Evolutionary conservation across 371 early-diverging fungal genomes (phyloP), one percentile per base, ranked within the genome.

Genomic region (Coemansia sp.): DNA sequence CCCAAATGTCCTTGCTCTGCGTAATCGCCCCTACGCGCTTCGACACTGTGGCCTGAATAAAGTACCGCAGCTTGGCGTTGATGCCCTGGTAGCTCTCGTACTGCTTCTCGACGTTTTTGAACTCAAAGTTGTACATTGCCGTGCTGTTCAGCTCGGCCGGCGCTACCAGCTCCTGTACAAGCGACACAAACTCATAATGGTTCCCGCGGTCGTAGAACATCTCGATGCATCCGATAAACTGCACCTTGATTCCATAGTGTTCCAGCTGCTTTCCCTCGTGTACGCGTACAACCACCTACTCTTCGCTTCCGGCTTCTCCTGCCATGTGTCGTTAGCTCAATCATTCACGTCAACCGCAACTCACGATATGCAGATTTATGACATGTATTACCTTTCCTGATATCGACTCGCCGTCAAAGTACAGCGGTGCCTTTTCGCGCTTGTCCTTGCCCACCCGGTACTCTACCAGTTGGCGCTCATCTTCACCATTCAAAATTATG

Each of bases 231-330:
- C 97, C 97, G n/a, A 97, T 88, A 73, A 97, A 95, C 77, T 99
- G 96, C 29, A 96, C 90, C 66, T 95, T 95, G 71, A 99, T 96
- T 57, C 98, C 98, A 57, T 95, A 90, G 83, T 99, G 99, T 79
- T 96, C 95, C 51, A 97, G 76, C 64, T 86, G 87, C 80, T 94
- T 95, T 34, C 95, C 95, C 71, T 97, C 94, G 75, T 86, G 85
- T 48, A 94, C 86, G 40, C 92, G 87, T 54, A 99, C 86, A 45
- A 87, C 88, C 18, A 95, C 92, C 96, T 96, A 81, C 10, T 4
- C 31, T 22, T 53, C 31, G 54, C 40, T 16, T 31, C 53, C 14
- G 27, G 34, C 7, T 34, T 34, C 34, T 34, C 34, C 34, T 8
- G 34, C 34, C 10, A 34, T 34, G 34, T 34, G 5, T 34, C 34